Conservation (phyloP, 805 yeast genomes). For the Nakazawaea laoshanensis region DNA sequence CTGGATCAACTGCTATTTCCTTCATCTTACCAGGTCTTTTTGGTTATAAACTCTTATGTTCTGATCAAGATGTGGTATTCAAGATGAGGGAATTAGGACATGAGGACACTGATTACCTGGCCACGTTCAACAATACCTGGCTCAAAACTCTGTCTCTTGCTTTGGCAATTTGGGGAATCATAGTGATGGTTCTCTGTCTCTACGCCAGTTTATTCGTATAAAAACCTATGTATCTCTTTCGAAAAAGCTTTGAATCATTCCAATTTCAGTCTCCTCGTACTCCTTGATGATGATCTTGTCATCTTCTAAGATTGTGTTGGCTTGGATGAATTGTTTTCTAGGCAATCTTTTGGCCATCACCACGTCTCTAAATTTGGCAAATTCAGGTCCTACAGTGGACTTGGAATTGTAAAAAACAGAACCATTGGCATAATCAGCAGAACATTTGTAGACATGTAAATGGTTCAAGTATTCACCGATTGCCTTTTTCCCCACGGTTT, state of each 20-base stretch:
- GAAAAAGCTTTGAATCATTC: conserved; percentile 70
- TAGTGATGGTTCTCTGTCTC: conserved; percentile 46
- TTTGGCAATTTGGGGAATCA: conserved; percentile 43
- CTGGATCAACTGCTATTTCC: conserved; percentile 75
- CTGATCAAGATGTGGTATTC: no score
- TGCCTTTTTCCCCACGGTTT: conserved; percentile 62
- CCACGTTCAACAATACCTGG: conserved; percentile 4
- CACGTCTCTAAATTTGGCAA: conserved; percentile 56
- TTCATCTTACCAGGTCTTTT: conserved; percentile 74
- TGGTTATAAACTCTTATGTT: conserved; percentile 52
- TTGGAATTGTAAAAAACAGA: conserved; percentile 53
- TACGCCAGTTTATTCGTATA: conserved; percentile 37
- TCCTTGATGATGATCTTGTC: conserved; percentile 49
- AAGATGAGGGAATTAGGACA: no score
- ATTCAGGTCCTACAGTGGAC: conserved; percentile 58
- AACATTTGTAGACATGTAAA: conserved; percentile 71
- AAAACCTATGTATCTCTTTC: conserved; percentile 37
- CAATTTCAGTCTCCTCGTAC: conserved; percentile 64
- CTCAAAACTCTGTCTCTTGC: conserved; percentile 20
- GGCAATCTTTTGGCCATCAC: conserved; percentile 72
- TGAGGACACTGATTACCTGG: conserved; percentile 15
- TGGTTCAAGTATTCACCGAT: conserved; percentile 63
- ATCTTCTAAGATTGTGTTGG: conserved; percentile 51
- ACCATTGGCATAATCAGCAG: conserved; percentile 66
- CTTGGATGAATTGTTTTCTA: conserved; percentile 77